Evolutionary conservation across 345 rosid species (phyloP), one percentile per base, ranked within the genome.

Genomic region (Schrenkiella parvula): DNA sequence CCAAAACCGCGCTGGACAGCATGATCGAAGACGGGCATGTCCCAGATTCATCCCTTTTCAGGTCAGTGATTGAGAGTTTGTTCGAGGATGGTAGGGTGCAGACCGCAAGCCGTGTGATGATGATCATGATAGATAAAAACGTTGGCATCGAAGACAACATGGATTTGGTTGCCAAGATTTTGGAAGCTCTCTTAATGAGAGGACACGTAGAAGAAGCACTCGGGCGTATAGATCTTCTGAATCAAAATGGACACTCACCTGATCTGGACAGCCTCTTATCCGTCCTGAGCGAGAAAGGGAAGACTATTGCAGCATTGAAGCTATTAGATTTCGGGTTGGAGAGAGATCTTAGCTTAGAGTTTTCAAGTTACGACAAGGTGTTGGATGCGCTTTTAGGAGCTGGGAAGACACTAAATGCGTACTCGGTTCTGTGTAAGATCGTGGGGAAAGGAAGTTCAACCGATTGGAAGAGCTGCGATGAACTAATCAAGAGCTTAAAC

Each of bases 201-300:
- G 98, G 98, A 9, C 98, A 92, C 42, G 87, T 85, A 32, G 95
- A 89, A 77, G 98, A 92, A 84, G 96, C 96, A 43, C 82, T 92
- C 15, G 98, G 95, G 18, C 86, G 96, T 41, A 81, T 88, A 17
- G 96, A 89, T 73, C 81, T 92, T 60, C 79, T 89, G 66, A 87
- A 84, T 79, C 87, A 82, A 18, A 78, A 48, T 11, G 88, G 92
- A 17, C 79, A 75, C 63, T 34, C 81, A 15, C 82, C 84, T 47
- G 75, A 88, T 80, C 74, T 92, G 0, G 88, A 89, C 61, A 66
- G 78, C 71, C 91, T 89, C 50, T 75, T 89, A 1, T 83, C 92
- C 1, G 62, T 81, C 46, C 77, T 92, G 25, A 85, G 84, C 47
- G 95, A 85, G 81, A 89, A 89, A 80, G 89, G 88, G 70, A 92